Evolutionary conservation across 106 monocot species (phyloP).

Genomic region (Amphibolis antarctica): DNA sequence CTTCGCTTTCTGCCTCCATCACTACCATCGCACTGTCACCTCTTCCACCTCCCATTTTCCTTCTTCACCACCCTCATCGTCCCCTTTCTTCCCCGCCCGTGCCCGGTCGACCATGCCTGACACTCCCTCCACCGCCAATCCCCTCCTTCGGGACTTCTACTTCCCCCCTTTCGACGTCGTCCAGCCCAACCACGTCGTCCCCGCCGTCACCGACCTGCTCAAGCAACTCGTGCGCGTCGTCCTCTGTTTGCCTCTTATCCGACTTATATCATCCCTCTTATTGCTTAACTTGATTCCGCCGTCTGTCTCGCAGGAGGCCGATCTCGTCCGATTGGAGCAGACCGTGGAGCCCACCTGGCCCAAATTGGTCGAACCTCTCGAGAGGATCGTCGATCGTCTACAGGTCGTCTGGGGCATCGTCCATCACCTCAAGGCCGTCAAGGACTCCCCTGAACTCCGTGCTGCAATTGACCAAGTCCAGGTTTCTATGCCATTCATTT

Average conservation of each 20-base stretch:
- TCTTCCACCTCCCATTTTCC: not conserved
- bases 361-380: slow-evolving; percentile 76
- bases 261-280: not conserved
- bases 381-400: slow-evolving; percentile 73
- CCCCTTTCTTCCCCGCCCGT: not conserved
- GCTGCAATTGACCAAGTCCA: slow-evolving; percentile 90
- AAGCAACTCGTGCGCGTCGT: slow-evolving; percentile 31
- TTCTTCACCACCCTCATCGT: not conserved
- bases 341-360: slow-evolving; percentile 77
- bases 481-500: too few relatives aligned
- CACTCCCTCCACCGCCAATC: slow-evolving; percentile 29
- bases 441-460: slow-evolving; percentile 85
- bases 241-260: not conserved
- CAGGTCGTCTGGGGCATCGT: slow-evolving; percentile 86
- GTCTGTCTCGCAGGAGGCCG: slow-evolving; percentile 40
- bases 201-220: slow-evolving; percentile 55
- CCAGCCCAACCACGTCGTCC: slow-evolving; percentile 63
- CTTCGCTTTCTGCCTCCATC: slow-evolving; percentile 9
- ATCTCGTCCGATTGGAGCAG: slow-evolving; percentile 68
- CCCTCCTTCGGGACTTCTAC: slow-evolving; percentile 57
- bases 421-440: slow-evolving; percentile 86
- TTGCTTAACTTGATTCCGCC: not conserved
- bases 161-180: slow-evolving; percentile 87
- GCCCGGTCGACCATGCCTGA: slow-evolving; percentile 5
- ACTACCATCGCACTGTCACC: not conserved